Conservation (phyloP, 441 rosid genomes). For the Adansonia gregorii region DNA sequence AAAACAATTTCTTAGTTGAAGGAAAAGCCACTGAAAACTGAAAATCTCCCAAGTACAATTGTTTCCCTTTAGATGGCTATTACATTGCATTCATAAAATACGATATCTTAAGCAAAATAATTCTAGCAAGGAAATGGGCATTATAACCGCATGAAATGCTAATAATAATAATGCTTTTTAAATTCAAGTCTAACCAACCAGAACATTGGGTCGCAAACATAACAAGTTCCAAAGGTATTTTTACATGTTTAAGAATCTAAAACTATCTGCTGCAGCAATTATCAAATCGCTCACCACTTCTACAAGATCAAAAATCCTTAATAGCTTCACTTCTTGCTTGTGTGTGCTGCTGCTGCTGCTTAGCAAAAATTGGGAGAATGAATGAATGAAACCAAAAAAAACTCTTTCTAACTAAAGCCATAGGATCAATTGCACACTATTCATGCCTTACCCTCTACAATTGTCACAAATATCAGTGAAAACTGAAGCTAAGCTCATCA, state of each 20-base stretch:
- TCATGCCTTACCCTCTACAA: not conserved
- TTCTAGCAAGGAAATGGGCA: not conserved
- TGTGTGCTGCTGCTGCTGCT: constrained; percentile 25
- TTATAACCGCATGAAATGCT: not conserved
- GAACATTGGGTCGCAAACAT: constrained; percentile 13
- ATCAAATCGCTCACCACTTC: constrained; percentile 20
- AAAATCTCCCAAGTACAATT: not conserved
- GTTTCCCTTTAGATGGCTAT: not conserved
- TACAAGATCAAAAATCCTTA: not conserved
- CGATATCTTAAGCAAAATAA: not conserved
- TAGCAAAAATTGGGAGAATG: not conserved
- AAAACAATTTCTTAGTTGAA: not conserved
- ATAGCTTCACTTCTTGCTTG: constrained; percentile 16
- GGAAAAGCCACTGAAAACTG: not conserved
- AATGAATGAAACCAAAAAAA: not conserved
- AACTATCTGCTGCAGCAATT: constrained; percentile 15
- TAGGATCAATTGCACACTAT: not conserved
- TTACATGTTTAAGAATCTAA: constrained; percentile 28
- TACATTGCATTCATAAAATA: not conserved
- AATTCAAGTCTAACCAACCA: not conserved
- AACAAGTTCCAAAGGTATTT: constrained; percentile 29
- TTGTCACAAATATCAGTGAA: constrained; percentile 9
- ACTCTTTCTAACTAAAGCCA: not conserved
- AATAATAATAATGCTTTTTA: too few relatives aligned
- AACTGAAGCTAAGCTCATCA: not conserved